These are phyloP conservation scores for Hirschfeldia incana DNA, from an alignment of 345 rosid genomes.

Conservation along the genomic window DNA sequence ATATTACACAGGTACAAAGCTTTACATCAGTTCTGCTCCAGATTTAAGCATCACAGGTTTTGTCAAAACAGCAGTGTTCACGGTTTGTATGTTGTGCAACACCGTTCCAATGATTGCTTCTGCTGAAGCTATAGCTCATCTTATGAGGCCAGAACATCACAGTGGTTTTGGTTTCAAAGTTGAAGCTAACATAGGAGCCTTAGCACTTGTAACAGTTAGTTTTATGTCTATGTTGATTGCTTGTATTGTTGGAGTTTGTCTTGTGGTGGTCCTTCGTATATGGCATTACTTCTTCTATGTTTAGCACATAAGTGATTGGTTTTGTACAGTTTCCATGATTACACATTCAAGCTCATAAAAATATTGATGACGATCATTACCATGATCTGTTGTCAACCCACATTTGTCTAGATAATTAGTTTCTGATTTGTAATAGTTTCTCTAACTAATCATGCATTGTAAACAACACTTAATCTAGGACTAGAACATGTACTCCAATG, in stretches of 20 bases:
- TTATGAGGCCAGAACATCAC: not conserved
- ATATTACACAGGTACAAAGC: constrained; percentile 5
- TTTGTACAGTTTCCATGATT: not conserved
- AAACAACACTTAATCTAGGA: too few species aligned
- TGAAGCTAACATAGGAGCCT: not conserved
- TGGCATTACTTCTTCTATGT: not conserved
- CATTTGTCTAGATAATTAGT: not conserved
- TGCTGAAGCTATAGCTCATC: not conserved
- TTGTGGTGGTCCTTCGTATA: not conserved
- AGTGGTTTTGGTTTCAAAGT: not conserved
- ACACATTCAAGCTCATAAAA: not conserved
- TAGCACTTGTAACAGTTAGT: not conserved
- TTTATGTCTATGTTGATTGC: constrained; percentile 11
- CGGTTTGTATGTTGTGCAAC: constrained; percentile 2
- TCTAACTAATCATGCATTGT: too few species aligned
- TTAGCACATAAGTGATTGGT: not conserved
- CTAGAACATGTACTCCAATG: not conserved
- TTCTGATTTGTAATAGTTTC: too few species aligned
- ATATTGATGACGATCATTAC: not conserved
- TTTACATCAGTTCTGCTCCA: not conserved
- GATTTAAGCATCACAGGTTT: constrained; percentile 6
- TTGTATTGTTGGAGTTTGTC: constrained; percentile 1
- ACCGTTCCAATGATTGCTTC: not conserved
- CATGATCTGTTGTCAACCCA: not conserved
- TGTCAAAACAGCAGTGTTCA: constrained; percentile 8